Conservation (phyloP, 768 basidiomycete species). For the Podaxis mareebaensis region DNA sequence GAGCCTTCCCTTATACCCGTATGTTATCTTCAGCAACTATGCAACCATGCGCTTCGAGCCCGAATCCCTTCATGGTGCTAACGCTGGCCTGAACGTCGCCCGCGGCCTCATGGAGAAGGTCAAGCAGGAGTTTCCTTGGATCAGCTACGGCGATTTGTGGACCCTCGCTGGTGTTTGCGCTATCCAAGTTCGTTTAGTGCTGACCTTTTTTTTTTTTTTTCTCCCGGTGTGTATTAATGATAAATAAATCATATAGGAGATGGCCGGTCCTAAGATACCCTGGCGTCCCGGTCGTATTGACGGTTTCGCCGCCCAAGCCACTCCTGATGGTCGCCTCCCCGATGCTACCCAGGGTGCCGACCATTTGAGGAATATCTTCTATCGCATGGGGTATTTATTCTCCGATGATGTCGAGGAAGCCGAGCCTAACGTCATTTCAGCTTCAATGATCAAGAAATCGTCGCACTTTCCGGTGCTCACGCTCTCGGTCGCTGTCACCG, state of each 20-base stretch:
- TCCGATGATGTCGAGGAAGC: not conserved
- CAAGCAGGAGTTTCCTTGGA: constrained; percentile 89
- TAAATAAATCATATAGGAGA: constrained; percentile 53
- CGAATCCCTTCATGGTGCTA: constrained; percentile 82
- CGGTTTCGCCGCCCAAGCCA: constrained; percentile 70
- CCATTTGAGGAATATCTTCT: constrained; percentile 87
- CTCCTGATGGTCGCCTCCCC: constrained; percentile 88
- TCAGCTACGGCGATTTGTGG: constrained; percentile 96
- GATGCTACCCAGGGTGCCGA: constrained; percentile 82
- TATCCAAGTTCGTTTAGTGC: constrained; percentile 51
- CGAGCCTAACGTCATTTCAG: constrained; percentile 24
- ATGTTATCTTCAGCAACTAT: constrained; percentile 67
- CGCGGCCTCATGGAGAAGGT: constrained; percentile 83
- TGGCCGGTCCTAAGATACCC: constrained; percentile 88
- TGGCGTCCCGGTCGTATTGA: constrained; percentile 96
- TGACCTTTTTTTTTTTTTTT: constrained; percentile 1
- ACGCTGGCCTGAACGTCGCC: constrained; percentile 80
- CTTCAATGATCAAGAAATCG: constrained; percentile 97
- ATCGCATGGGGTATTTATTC: constrained; percentile 73
- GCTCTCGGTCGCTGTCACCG: constrained; percentile 94
- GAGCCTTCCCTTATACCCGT: constrained; percentile 13
- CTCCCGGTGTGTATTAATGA: not conserved
- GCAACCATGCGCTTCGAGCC: constrained; percentile 98
- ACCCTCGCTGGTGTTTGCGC: constrained; percentile 93
- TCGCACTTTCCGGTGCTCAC: constrained; percentile 91